Evolutionary conservation across 331 rosid genomes (phyloP), one percentile per base, ranked within the genome.

Genomic region (Rosa hybrid): DNA sequence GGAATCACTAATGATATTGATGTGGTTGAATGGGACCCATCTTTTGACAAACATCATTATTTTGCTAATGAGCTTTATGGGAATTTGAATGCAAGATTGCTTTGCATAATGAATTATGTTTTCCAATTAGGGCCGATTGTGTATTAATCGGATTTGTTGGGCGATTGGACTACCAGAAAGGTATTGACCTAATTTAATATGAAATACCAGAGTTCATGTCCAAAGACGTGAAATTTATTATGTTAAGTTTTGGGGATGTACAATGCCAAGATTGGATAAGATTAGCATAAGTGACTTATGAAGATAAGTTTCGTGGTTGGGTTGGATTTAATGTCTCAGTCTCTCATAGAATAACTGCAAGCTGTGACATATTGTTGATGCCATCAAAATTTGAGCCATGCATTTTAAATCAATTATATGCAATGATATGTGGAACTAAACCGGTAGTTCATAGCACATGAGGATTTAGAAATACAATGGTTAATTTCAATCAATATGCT

Each of bases 81-180:
- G n/a, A n/a, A n/a, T n/a, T n/a, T n/a, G n/a, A n/a, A n/a, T n/a
- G n/a, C n/a, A n/a, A n/a, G n/a, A n/a, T n/a, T n/a, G n/a, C n/a
- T n/a, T n/a, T n/a, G n/a, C n/a, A n/a, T n/a, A n/a, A n/a, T n/a
- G n/a, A n/a, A n/a, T n/a, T n/a, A n/a, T n/a, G n/a, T n/a, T n/a
- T n/a, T n/a, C n/a, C n/a, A n/a, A n/a, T n/a, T n/a, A n/a, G n/a
- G n/a, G n/a, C n/a, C n/a, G n/a, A n/a, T n/a, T n/a, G n/a, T n/a
- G n/a, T n/a, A n/a, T n/a, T n/a, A n/a, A n/a, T n/a, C n/a, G 98
- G 98, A 81, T 94, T 94, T 84, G 78, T 94, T 71, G 98, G 98
- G 80, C 81, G 97, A 76, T 84, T 94, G 71, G 98, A 94, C 82
- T 82, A 89, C 91, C 98, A 94, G 88, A 94, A 94, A 83, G 98